phyloP scores from a whole-genome alignment of 1,284 basidiomycete genomes.

The Xerocomus nothofagi region DNA sequence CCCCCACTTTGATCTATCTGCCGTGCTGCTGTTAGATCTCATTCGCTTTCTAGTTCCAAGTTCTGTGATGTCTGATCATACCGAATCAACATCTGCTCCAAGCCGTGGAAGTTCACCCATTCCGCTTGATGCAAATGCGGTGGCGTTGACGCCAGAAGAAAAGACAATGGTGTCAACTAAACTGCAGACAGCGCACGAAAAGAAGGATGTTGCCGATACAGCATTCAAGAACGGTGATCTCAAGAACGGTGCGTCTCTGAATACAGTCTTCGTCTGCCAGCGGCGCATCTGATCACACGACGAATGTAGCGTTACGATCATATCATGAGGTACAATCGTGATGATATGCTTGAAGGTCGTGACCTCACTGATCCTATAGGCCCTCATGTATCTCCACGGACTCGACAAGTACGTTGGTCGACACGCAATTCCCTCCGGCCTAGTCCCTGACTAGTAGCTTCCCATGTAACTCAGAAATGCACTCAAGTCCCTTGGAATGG shows the following conservation, averaged over 20 bases:
- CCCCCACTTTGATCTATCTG: not conserved
- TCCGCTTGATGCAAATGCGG: constrained; percentile 26
- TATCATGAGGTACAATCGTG: constrained; percentile 59
- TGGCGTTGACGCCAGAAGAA: constrained; percentile 24
- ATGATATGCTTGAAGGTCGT: not conserved
- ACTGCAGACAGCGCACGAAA: constrained; percentile 58
- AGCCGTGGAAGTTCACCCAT: not conserved
- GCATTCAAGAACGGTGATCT: constrained; percentile 69
- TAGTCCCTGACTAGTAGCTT: not conserved
- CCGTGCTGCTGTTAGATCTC: not conserved
- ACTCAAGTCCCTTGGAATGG: constrained; percentile 48
- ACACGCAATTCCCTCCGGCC: not conserved
- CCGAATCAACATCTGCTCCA: constrained; percentile 1
- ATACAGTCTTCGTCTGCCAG: not conserved
- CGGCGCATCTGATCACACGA: constrained; percentile 10
- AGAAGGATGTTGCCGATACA: constrained; percentile 73
- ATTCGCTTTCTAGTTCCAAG: not conserved
- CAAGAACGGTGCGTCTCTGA: constrained; percentile 51
- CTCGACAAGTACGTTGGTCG: constrained; percentile 58
- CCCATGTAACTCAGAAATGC: constrained; percentile 43
- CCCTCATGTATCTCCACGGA: constrained; percentile 67
- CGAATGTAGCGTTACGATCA: constrained; percentile 52
- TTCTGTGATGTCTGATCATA: constrained; percentile 16
- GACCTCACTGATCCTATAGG: constrained; percentile 38
- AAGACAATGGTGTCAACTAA: constrained; percentile 43